Base-by-base conservation (phyloP, 1,139 yeast genomes). In the Eremothecium sinecaudum region DNA sequence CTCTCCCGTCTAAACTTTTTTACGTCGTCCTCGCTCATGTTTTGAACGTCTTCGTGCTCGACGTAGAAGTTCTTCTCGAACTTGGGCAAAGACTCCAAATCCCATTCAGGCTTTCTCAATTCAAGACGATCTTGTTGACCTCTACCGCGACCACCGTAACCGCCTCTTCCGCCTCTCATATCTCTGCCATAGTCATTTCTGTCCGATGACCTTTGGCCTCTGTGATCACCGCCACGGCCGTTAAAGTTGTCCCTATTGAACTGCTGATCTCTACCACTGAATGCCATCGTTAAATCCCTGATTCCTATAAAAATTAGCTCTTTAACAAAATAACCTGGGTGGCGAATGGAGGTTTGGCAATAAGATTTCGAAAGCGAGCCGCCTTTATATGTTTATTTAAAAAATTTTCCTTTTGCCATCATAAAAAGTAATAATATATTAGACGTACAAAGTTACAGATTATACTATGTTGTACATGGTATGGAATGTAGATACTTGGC, bases 1-100 rank as follows among this genome's bases (percentile, higher is more conserved):
- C 79, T 71, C 52, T 77, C 77, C 44, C 71, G 71, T 68, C 98
- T 79, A 69, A 87, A 90, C 31, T 66, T 69, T 28, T 56, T 63
- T 45, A 90, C 71, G 38, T 87, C 97, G 32, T 60, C 69, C 4
- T 79, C 84, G 30, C 80, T 58, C 64, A 97, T 82, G 32, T 64
- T 67, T 40, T 83, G 62, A 44, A 90, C 97, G 35, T 63, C 64
- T 42, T 82, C 82, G 58, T 81, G 79, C 66, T 92, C 98, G 45
- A 69, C 69, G 67, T 90, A 90, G 58, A 90, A 90, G 63, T 90
- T 86, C 69, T 92, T 92, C 64, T 87, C 96, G 58, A 90, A 92
- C 57, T 77, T 78, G 51, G 96, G 94, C 60, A 87, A 66, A 18
- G 73, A 56, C 46, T 73, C 77, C 38, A 79, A 46, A 56, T 84